Conservation (phyloP, 192 early-diverging fungal genomes). For the Coemansia sp. region DNA sequence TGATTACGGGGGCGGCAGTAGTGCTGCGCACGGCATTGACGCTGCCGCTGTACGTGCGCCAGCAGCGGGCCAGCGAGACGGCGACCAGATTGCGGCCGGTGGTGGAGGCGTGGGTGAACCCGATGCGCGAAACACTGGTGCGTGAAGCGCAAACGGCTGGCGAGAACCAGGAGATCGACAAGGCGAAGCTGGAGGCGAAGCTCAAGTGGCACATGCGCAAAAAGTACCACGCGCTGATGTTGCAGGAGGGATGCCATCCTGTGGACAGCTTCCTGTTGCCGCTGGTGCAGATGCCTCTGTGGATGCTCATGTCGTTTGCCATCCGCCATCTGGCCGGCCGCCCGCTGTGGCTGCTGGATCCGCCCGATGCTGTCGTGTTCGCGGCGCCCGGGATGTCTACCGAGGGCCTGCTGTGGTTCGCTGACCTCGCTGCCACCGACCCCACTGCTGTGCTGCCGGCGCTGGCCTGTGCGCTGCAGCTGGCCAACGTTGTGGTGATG, state of each 20-base stretch:
- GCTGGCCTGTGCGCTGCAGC: background rate
- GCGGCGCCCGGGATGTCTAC: constrained; percentile 20
- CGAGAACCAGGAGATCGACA: constrained; percentile 1
- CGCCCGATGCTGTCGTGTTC: background rate
- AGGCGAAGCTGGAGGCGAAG: constrained; percentile 4
- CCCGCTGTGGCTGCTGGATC: constrained; percentile 2
- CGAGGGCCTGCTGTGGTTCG: constrained; percentile 43
- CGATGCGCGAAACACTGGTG: constrained; percentile 8
- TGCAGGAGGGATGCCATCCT: constrained; percentile 40
- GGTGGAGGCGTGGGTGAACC: constrained; percentile 5
- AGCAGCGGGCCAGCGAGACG: constrained; percentile 19
- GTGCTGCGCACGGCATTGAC: constrained; percentile 11
- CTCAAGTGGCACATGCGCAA: constrained; percentile 1
- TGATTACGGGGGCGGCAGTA: constrained; percentile 21
- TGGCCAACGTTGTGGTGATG: constrained; percentile 19
- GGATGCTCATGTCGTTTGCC: constrained; percentile 28
- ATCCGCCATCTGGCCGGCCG: constrained; percentile 34
- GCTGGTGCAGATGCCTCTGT: constrained; percentile 38
- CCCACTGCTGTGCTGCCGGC: constrained; percentile 15
- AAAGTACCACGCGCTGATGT: constrained; percentile 29
- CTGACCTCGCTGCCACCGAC: constrained; percentile 16
- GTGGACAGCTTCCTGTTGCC: constrained; percentile 17
- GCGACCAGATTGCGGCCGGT: constrained; percentile 4
- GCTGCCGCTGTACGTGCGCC: constrained; percentile 20
- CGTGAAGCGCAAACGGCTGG: background rate